phyloP scores from a whole-genome alignment of 2,329 filamentous ascomycete genomes.

The Fusarium incarnatum region DNA sequence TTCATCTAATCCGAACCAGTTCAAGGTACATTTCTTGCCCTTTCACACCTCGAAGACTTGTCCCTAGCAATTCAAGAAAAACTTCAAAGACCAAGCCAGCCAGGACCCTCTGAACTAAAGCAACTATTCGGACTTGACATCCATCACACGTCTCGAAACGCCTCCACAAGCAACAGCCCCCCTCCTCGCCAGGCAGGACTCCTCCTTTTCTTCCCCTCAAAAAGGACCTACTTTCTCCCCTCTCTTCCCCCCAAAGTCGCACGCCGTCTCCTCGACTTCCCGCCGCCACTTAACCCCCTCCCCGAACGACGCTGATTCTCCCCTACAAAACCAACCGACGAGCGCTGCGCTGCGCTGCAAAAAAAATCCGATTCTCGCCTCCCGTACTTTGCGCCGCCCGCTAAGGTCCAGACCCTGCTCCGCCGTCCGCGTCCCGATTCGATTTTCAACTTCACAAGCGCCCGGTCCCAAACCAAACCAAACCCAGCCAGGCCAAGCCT shows the following conservation, averaged over 20 bases:
- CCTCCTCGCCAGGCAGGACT: constrained; percentile 17
- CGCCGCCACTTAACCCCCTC: constrained; percentile 22
- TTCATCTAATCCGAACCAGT: not conserved
- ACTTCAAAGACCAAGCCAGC: not conserved
- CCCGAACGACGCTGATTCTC: constrained; percentile 24
- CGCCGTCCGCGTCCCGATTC: constrained; percentile 38
- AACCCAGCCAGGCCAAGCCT: constrained; percentile 34
- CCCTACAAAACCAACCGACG: constrained; percentile 15
- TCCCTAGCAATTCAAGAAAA: not conserved
- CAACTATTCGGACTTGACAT: constrained; percentile 34
- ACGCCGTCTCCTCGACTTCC: constrained; percentile 36
- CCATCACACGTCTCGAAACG: constrained; percentile 29
- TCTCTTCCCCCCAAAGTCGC: constrained; percentile 24
- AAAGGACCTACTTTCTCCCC: constrained; percentile 30
- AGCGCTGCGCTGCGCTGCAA: not conserved
- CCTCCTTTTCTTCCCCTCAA: constrained; percentile 38
- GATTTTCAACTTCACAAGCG: constrained; percentile 37
- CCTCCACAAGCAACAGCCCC: constrained; percentile 34
- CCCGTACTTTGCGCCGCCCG: constrained; percentile 40
- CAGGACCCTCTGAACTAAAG: constrained; percentile 4
- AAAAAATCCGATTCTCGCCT: constrained; percentile 40
- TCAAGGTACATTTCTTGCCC: not conserved
- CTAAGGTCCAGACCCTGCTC: constrained; percentile 42
- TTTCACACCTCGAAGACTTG: not conserved
- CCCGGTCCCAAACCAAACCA: constrained; percentile 6